Conservation (phyloP, 306 rosid species). For the Begonia masoniana region DNA sequence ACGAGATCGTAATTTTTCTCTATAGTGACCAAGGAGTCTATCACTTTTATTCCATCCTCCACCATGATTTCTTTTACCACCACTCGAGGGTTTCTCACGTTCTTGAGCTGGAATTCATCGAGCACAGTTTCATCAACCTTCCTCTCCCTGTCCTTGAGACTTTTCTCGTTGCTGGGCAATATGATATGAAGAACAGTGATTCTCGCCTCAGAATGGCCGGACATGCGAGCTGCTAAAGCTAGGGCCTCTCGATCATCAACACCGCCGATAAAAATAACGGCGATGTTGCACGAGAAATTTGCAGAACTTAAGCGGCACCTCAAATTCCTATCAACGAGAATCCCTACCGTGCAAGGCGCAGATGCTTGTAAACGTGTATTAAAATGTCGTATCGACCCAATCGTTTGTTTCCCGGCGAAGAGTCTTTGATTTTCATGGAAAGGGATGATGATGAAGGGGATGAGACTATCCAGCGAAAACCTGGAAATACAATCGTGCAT, state of each 20-base stretch:
- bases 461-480: slow-evolving; percentile 20
- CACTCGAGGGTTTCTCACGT: slow-evolving; percentile 3
- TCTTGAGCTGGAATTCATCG: slow-evolving; percentile 34
- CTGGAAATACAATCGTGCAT: slow-evolving; percentile 36
- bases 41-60: slow-evolving; percentile 16
- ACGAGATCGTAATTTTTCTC: slow-evolving; percentile 20
- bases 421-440: slow-evolving; percentile 19
- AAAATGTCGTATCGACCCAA: slow-evolving; percentile 16
- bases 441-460: slow-evolving; percentile 32
- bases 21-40: slow-evolving; percentile 10
- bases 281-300: background rate
- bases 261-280: too few relatives aligned
- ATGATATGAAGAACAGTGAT: background rate
- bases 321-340: slow-evolving; percentile 33
- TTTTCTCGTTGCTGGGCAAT: too few relatives aligned
- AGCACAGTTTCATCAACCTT: slow-evolving; percentile 22
- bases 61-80: slow-evolving; percentile 17
- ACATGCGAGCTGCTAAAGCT: too few relatives aligned
- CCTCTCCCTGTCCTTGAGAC: slow-evolving; percentile 1
- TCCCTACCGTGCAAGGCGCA: slow-evolving; percentile 44
- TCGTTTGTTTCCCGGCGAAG: background rate
- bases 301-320: background rate
- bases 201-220: too few relatives aligned
- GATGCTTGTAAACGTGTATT: slow-evolving; percentile 16
- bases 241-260: too few relatives aligned